Conservation (phyloP, 495 filamentous ascomycete genomes). For the Penicillium canariense region DNA sequence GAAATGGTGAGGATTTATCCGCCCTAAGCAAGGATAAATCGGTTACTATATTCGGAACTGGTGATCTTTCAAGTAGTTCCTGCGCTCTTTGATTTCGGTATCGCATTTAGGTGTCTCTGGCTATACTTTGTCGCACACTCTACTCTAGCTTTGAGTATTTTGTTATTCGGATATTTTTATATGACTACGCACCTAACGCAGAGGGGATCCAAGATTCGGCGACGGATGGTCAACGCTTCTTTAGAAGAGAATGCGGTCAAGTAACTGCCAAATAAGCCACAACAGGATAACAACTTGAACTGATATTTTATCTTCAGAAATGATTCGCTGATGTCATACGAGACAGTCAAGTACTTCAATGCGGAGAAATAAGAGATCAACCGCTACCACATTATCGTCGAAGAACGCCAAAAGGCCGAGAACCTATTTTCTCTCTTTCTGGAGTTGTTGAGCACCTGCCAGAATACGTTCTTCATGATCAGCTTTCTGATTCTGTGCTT, state of each 20-base stretch:
- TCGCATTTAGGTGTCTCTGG: slow-evolving; percentile 76
- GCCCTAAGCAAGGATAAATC: slow-evolving; percentile 80
- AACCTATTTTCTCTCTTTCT: slow-evolving; percentile 69
- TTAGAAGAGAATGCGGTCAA: slow-evolving; percentile 84
- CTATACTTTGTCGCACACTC: slow-evolving; percentile 71
- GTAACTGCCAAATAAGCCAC: slow-evolving; percentile 11
- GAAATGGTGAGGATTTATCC: slow-evolving; percentile 79
- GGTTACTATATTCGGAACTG: slow-evolving; percentile 81
- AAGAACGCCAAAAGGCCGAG: slow-evolving; percentile 69
- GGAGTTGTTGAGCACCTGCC: slow-evolving; percentile 76
- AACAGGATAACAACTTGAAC: neutral
- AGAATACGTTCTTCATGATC: slow-evolving; percentile 76
- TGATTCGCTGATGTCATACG: slow-evolving; percentile 83
- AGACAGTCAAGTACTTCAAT: slow-evolving; percentile 92
- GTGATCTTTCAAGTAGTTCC: slow-evolving; percentile 79
- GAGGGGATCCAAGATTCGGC: slow-evolving; percentile 69
- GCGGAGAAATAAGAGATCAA: slow-evolving; percentile 78
- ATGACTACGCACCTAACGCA: slow-evolving; percentile 79
- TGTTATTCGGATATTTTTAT: slow-evolving; percentile 79
- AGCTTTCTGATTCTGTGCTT: slow-evolving; percentile 73
- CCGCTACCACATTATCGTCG: slow-evolving; percentile 67
- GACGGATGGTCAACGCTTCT: slow-evolving; percentile 77
- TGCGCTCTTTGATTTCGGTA: slow-evolving; percentile 75
- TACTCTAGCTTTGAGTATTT: slow-evolving; percentile 69
- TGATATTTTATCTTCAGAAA: slow-evolving; percentile 37